Evolutionary conservation across 1,284 basidiomycete species (phyloP), one percentile per base, ranked within the genome.

Genomic region (Psilocybe mexicana): DNA sequence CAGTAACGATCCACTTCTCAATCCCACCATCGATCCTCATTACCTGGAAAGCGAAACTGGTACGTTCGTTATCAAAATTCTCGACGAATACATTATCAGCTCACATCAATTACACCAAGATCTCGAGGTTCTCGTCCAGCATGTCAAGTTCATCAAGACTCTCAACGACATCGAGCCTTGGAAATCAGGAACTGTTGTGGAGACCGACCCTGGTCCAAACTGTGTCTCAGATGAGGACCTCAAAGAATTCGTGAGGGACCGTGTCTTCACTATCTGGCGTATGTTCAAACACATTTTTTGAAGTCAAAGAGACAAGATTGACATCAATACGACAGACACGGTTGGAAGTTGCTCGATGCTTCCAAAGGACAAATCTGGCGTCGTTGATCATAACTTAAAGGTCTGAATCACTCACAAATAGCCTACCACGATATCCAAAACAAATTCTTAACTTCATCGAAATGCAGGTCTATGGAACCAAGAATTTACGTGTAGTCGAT

Each of bases 331-430:
- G 18, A 30, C 48, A 77, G 76, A 80, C 60, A 73, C 73, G 2
- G 63, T 69, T 25, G 78, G 77, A 2, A 72, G 76, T 4, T 81
- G 78, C 54, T 79, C 85, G 0, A 88, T 88, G 87, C 74, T 88
- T 42, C 87, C 87, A 8, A 69, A 74, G 35, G 76, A 79, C 25
- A 73, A 79, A 58, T 80, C 81, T 33, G 87, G 87, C 60, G 87
- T 75, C 7, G 75, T 76, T 3, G 71, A 74, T 54, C 62, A 69
- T 2, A 63, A 62, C 0, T 58, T 74, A 7, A 78, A 79, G 62
- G 75, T 86, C 14, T 40, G 38, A 40, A 30, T 66, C 2, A 4
- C 4, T 18, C 18, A 26, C 30, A 18, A 6, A 6, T 28, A n/a
- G 12, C 10, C 14, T 30, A 10, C 33, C 18, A 18, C 18, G 0